Evolutionary conservation across 768 basidiomycete species (phyloP), one percentile per base, ranked within the genome.

Genomic region (Cystofilobasidium macerans): DNA sequence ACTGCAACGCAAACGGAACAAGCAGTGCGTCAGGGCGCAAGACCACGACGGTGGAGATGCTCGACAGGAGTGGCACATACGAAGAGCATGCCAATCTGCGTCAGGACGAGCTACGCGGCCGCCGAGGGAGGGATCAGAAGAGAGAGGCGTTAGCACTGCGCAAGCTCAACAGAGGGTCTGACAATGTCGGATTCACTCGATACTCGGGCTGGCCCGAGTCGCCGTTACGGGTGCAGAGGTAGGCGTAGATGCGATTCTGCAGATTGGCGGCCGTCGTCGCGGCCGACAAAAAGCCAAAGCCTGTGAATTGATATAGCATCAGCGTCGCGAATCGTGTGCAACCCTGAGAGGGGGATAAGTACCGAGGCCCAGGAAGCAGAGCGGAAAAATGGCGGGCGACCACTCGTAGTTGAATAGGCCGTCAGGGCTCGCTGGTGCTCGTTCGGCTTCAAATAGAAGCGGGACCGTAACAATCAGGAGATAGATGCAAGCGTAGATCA

Each of bases 1-100:
- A 38, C 30, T 57, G 54, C 30, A 20, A 20, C 20, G n/a, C 30
- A 30, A 56, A 14, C 9, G 18, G 14, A n/a, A 36, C 24, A 57
- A 30, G 30, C 24, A 43, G 20, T 9, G 11, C n/a, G 35, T 36
- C 53, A 53, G 45, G 16, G 47, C 35, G n/a, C 1, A 12, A 8
- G 38, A 7, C 38, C 16, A 40, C 16, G 35, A 36, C 9, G 36
- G 20, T 40, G 18, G 20, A 7, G 16, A 45, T n/a, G n/a, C 24
- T 54, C 48, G 12, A 13, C 14, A 43, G 32, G 30, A 57, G 33
- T 47, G 56, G 33, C 61, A 58, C 45, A n/a, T n/a, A 47, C 45
- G 54, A 67, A 67, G 59, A 67, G 32, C 65, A 68, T 68, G 13
- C 67, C 67, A 13, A 68, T 48, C 43, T 68, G 67, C 22, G 54